A percentile compares a stretch with the other conserved stretches of the same genome.
These are phyloP conservation scores for Ziziphus jujuba DNA, from an alignment of 306 rosid genomes.

Conservation along the genomic window DNA sequence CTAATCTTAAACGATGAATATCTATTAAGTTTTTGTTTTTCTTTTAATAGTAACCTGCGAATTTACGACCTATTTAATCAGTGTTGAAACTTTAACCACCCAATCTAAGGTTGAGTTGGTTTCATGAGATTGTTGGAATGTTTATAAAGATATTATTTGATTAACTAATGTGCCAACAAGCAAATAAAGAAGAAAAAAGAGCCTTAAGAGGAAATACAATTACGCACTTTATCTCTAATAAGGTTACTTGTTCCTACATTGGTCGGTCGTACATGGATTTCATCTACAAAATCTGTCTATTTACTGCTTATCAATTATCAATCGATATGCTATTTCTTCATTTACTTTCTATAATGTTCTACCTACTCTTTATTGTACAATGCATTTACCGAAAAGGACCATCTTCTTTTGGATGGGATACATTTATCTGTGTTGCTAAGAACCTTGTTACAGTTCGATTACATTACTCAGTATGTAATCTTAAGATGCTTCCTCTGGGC, in stretches of 20 bases:
- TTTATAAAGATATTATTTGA: not conserved
- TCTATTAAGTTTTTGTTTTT: too few species aligned
- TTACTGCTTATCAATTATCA: not conserved
- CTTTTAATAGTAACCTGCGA: not conserved
- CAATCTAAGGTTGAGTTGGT: not conserved
- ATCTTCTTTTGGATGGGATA: too few species aligned
- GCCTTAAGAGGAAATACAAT: not conserved
- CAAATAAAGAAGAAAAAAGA: not conserved
- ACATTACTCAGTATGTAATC: constrained; percentile 3
- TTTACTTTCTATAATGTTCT: not conserved
- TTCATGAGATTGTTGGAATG: not conserved
- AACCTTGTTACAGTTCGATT: not conserved
- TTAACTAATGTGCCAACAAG: not conserved
- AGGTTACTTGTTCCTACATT: not conserved
- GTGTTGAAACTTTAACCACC: not conserved
- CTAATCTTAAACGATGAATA: too few species aligned
- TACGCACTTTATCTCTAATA: not conserved
- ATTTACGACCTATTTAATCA: too few species aligned
- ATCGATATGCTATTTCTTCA: not conserved
- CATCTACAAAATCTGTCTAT: too few species aligned
- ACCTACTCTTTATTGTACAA: not conserved
- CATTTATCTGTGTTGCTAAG: not conserved
- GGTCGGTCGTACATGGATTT: not conserved
- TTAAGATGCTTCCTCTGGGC: constrained; percentile 30
- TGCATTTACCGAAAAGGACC: not conserved